A percentile compares a stretch with the other conserved stretches of the same genome.
phyloP scores from a whole-genome alignment of 192 early-diverging fungal species.

The Mortierella antarctica region DNA sequence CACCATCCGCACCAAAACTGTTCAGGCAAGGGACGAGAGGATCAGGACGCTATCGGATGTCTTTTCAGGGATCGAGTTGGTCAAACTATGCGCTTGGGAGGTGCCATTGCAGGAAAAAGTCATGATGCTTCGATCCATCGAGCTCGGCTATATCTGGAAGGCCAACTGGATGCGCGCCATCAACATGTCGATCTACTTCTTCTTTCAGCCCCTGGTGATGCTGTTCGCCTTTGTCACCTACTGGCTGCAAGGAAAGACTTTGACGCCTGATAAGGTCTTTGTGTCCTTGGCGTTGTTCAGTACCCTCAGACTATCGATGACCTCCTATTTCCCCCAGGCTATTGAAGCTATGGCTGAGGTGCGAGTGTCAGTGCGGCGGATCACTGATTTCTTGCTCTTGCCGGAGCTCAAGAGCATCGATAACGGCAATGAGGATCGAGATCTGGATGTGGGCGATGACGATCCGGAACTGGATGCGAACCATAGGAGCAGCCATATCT shows the following conservation, averaged over 20 bases:
- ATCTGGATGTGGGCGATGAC: background rate
- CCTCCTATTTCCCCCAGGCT: constrained; percentile 52
- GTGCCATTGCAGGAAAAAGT: constrained; percentile 55
- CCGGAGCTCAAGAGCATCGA: constrained; percentile 50
- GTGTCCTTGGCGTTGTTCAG: constrained; percentile 50
- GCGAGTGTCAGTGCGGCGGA: constrained; percentile 43
- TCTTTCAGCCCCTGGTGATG: constrained; percentile 48
- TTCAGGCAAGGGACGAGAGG: constrained; percentile 46
- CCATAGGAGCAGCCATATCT: background rate
- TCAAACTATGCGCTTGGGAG: constrained; percentile 56
- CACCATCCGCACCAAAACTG: constrained; percentile 44
- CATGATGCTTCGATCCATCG: constrained; percentile 42
- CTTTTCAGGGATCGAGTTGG: constrained; percentile 52
- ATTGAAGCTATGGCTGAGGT: constrained; percentile 53
- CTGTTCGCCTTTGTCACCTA: constrained; percentile 47
- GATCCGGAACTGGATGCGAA: background rate
- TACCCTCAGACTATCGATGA: constrained; percentile 55
- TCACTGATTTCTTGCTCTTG: constrained; percentile 53
- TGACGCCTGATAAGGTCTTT: constrained; percentile 53
- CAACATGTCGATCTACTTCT: constrained; percentile 56
- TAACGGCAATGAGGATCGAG: constrained; percentile 22
- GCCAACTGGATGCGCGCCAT: constrained; percentile 52
- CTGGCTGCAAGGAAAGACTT: constrained; percentile 34
- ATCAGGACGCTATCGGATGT: constrained; percentile 55
- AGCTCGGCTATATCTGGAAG: constrained; percentile 49